Evolutionary conservation across 352 stramenopile species (phyloP).

Genomic region (Phytopythium helicoides): DNA sequence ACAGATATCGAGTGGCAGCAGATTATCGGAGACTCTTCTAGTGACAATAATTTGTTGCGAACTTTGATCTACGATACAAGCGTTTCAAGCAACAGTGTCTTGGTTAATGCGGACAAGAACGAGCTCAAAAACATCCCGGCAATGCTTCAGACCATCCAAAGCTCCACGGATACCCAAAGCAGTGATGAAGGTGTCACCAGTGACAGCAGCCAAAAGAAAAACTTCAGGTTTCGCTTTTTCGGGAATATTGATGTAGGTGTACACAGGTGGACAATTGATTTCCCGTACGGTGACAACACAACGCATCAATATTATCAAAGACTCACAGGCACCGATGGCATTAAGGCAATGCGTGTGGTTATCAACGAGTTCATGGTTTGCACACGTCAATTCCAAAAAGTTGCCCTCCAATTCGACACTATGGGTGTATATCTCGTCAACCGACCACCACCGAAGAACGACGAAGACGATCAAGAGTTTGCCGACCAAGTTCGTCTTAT

Average conservation of each 20-base stretch:
- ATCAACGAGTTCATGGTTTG: constrained; percentile 42
- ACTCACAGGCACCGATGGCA: constrained; percentile 8
- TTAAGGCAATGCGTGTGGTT: constrained; percentile 24
- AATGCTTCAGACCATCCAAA: neutral
- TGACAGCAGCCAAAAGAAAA: constrained; percentile 2
- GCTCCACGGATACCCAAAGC: constrained; percentile 2
- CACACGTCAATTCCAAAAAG: constrained; percentile 51
- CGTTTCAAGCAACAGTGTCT: constrained; percentile 10
- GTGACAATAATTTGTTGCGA: neutral
- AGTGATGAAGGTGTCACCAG: neutral
- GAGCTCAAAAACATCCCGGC: neutral
- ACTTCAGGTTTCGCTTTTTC: constrained; percentile 43
- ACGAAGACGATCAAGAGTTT: neutral
- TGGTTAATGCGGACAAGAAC: constrained; percentile 12
- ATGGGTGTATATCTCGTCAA: constrained; percentile 15
- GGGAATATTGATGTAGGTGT: constrained; percentile 50
- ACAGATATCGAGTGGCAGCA: constrained; percentile 41
- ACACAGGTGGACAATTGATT: constrained; percentile 24
- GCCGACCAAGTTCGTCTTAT: constrained; percentile 21
- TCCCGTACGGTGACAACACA: constrained; percentile 32
- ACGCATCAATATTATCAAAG: constrained; percentile 4
- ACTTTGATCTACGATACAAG: constrained; percentile 36
- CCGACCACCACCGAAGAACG: neutral
- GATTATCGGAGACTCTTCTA: neutral
- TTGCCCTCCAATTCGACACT: constrained; percentile 32